These are phyloP conservation scores for Tricholoma furcatifolium DNA, from an alignment of 768 basidiomycete genomes.

Conservation along the genomic window DNA sequence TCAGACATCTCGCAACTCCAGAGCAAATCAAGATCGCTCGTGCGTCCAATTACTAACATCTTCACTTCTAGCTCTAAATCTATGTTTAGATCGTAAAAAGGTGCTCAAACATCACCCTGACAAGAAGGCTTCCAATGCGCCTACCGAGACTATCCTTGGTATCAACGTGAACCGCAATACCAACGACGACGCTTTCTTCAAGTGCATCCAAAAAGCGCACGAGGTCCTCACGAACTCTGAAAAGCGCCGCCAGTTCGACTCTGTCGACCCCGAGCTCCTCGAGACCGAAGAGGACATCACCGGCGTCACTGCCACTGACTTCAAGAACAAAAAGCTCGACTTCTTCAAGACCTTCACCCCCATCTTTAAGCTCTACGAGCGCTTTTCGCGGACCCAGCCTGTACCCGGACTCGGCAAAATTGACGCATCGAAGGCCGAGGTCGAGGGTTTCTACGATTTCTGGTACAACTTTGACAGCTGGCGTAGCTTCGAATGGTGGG, in stretches of 20 bases:
- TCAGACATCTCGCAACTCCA: conserved; percentile 81
- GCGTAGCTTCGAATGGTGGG: conserved; percentile 96
- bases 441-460: conserved; percentile 95
- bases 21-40: conserved; percentile 97
- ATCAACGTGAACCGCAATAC: conserved; percentile 68
- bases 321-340: conserved; percentile 57
- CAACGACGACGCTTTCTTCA: conserved; percentile 99
- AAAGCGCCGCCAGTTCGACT: conserved; percentile 93
- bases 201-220: conserved; percentile 98
- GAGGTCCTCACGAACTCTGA: conserved; percentile 88
- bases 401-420: conserved; percentile 76
- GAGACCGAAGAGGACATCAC: conserved; percentile 80
- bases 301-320: conserved; percentile 44
- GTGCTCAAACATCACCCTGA: conserved; percentile 99
- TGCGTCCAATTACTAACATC: conserved; percentile 39
- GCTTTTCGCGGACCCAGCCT: conserved; percentile 85
- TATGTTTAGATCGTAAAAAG: conserved; percentile 84
- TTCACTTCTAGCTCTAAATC: conserved; percentile 2
- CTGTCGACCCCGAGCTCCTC: conserved; percentile 80
- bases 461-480: conserved; percentile 99
- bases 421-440: conserved; percentile 74
- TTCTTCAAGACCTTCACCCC: conserved; percentile 77
- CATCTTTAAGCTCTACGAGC: conserved; percentile 89
- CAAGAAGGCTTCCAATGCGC: conserved; percentile 66
- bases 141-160: conserved; percentile 37